phyloP scores from a whole-genome alignment of 768 basidiomycete species.

The Grammothele lineata region DNA sequence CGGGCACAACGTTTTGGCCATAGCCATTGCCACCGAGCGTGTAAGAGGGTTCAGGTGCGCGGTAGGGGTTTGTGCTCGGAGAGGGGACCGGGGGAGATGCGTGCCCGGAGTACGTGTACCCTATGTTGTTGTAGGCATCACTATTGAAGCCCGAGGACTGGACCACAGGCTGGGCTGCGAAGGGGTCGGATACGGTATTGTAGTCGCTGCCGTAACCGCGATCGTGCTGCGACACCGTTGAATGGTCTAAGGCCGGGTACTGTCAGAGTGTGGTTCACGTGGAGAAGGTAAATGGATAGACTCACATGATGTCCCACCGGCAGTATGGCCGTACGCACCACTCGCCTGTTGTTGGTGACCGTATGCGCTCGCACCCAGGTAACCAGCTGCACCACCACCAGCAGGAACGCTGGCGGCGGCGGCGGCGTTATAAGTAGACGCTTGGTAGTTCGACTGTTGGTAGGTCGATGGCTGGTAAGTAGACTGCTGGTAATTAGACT shows the following conservation, averaged over 20 bases:
- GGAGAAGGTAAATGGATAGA: conserved; percentile 9
- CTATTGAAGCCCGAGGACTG: conserved; percentile 28
- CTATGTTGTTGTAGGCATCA: conserved; percentile 38
- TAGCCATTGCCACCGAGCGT: conserved; percentile 57
- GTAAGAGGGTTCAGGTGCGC: conserved; percentile 44
- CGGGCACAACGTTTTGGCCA: conserved; percentile 38
- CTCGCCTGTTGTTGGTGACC: conserved; percentile 28
- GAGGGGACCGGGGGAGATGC: conserved; percentile 9
- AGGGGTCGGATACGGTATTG: conserved; percentile 35
- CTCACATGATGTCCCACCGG: conserved; percentile 54
- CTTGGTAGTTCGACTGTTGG: conserved; percentile 2
- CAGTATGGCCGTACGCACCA: conserved; percentile 47
- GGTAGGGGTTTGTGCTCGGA: conserved; percentile 15
- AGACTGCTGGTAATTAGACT: too few species aligned
- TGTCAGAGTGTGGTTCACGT: too few species aligned
- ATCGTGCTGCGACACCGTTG: conserved; percentile 47
- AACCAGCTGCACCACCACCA: conserved; percentile 27
- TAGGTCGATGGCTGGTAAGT: conserved; percentile 6
- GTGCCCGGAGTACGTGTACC: conserved; percentile 13
- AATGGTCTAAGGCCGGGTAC: conserved; percentile 61
- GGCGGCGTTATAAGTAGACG: conserved; percentile 21
- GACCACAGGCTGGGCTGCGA: conserved; percentile 31
- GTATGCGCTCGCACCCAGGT: conserved; percentile 31
- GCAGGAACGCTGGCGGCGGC: conserved; percentile 18
- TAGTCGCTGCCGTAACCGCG: conserved; percentile 46